Evolutionary conservation across 129 eudicot species (phyloP).

Genomic region (Helichrysum umbraculigerum): DNA sequence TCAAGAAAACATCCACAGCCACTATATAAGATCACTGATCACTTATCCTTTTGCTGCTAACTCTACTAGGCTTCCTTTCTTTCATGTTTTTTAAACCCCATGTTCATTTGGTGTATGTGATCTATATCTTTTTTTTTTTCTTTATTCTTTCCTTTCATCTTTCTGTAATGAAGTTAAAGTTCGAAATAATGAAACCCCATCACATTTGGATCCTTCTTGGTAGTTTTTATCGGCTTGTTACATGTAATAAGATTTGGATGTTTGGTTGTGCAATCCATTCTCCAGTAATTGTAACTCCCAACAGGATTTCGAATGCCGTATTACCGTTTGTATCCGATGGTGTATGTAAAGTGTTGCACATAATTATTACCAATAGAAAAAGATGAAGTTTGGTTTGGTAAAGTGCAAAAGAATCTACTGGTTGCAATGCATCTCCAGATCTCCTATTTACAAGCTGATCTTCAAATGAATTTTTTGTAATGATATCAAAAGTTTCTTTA

Average conservation of each 20-base stretch:
- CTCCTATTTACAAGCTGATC: too few relatives aligned
- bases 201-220: constrained; percentile 6
- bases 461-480: too few relatives aligned
- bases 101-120: constrained; percentile 22
- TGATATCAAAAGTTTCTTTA: too few relatives aligned
- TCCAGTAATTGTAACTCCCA: background rate
- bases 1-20: constrained; percentile 81
- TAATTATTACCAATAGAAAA: too few relatives aligned
- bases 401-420: too few relatives aligned
- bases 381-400: too few relatives aligned
- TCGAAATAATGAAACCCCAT: constrained; percentile 12
- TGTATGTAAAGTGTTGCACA: background rate
- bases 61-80: constrained; percentile 21
- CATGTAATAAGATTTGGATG: constrained; percentile 23
- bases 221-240: constrained; percentile 16
- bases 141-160: background rate
- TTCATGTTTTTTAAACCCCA: background rate
- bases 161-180: constrained; percentile 23
- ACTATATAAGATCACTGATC: constrained; percentile 10
- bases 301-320: background rate
- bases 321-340: background rate
- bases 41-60: constrained; percentile 17
- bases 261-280: background rate
- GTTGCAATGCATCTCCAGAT: too few relatives aligned
- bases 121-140: background rate